Evolutionary conservation across 805 yeast species (phyloP).

Genomic region (Vanderwaltozyma yarrowii): DNA sequence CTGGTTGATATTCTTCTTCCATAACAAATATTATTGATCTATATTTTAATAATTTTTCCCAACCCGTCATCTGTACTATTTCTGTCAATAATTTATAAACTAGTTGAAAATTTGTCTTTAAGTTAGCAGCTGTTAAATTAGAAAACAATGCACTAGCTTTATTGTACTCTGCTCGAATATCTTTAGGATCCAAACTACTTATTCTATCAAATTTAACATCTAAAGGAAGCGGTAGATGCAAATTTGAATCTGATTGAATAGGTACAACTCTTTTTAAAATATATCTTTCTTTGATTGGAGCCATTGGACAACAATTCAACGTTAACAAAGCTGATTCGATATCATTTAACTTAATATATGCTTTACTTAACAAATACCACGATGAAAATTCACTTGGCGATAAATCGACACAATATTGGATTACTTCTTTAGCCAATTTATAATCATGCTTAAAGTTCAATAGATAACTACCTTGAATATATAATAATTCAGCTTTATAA

Average conservation of each 20-base stretch:
- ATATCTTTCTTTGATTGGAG: constrained; percentile 52
- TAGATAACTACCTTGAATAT: constrained; percentile 16
- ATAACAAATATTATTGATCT: constrained; percentile 56
- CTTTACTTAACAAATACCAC: constrained; percentile 55
- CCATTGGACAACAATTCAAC: constrained; percentile 68
- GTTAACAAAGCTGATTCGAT: constrained; percentile 60
- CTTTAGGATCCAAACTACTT: constrained; percentile 48
- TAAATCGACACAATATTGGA: constrained; percentile 38
- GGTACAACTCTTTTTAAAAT: constrained; percentile 47
- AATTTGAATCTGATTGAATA: constrained; percentile 17
- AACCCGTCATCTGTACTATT: constrained; percentile 52
- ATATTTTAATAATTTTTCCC: constrained; percentile 52
- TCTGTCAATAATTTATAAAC: constrained; percentile 52
- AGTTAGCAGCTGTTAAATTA: constrained; percentile 55
- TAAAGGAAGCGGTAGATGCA: constrained; percentile 63
- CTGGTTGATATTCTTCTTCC: constrained; percentile 39
- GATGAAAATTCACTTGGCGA: constrained; percentile 63
- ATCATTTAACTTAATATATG: constrained; percentile 49
- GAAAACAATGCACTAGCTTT: constrained; percentile 48
- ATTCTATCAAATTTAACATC: constrained; percentile 63
- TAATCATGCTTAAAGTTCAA: constrained; percentile 12
- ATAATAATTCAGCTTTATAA: constrained; percentile 16
- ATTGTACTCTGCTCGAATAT: constrained; percentile 51
- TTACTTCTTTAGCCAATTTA: constrained; percentile 11
- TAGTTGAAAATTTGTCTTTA: constrained; percentile 43